Base-by-base conservation (phyloP, 148 eudicot genomes). In the Camellia granthamiana region DNA sequence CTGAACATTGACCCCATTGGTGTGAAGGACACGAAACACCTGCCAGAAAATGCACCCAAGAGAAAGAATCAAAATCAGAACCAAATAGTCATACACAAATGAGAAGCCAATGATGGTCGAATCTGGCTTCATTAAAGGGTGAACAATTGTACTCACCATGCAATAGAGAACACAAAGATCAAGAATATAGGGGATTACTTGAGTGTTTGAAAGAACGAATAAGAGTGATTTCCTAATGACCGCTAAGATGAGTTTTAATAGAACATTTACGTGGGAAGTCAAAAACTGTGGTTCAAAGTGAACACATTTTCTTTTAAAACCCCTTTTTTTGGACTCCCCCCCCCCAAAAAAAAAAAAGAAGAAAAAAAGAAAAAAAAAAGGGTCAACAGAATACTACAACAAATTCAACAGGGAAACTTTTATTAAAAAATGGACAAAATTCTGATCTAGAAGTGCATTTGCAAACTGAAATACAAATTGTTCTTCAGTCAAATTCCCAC, bases 1-100 rank as follows among this genome's bases (percentile, higher is more conserved):
- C 86, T 96, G 98, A 74, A 94, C 99, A 83, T 94, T 96, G 38
- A 92, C 94, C 51, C 89, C 92, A 77, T 88, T 90, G 9, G 81
- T 75, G 49, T 81, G 95, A 77, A 96, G 90, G 80, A 92, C 97
- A 78, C 80, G 85, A 79, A 96, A 96, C 44, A 85, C 98, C 99
- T 96, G 87, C 82, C 77, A 79, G 14, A 71, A 74, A 79, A 81
- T n/a, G 64, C 54, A n/a, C 19, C 23, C 42, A 58, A 75, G n/a
- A 6, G 9, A 38, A 52, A 79, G 49, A 63, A 65, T 58, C 3
- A 74, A 63, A 63, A 80, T n/a, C 52, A 52, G 49, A 16, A 18
- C 47, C 44, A 71, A 18, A 62, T 44, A 10, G 65, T 76, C 38
- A 64, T 41, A 60, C 60, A 81, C 76, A 44, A 23, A 49, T 11